Percentiles rank a stretch among this genome's conserved stretches.
Conservation (phyloP, 192 early-diverging fungal species). For the Entomortierella lignicola region DNA sequence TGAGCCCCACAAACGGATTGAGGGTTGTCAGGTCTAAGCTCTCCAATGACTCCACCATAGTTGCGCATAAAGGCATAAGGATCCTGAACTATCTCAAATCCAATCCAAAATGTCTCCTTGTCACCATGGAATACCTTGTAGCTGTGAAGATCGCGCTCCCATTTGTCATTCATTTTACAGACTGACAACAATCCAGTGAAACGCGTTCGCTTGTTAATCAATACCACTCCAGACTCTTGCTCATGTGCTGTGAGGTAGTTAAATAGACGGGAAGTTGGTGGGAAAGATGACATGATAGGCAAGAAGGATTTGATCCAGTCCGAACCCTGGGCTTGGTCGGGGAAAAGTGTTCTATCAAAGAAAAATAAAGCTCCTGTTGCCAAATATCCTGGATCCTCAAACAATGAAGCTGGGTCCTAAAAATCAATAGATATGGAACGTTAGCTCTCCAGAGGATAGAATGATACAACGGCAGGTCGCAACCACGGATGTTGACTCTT, state of each 20-base stretch:
- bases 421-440: too few relatives aligned
- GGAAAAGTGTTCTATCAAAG: constrained; percentile 69
- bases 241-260: constrained; percentile 60
- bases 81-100: constrained; percentile 68
- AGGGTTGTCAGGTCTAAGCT: constrained; percentile 43
- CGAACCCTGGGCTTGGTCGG: constrained; percentile 28
- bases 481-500: not conserved
- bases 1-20: constrained; percentile 58
- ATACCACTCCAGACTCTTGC: constrained; percentile 70
- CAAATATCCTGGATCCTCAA: constrained; percentile 59
- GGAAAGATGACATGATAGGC: constrained; percentile 58
- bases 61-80: constrained; percentile 63
- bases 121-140: constrained; percentile 68
- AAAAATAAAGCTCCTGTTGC: constrained; percentile 70
- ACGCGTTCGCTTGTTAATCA: constrained; percentile 63
- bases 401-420: constrained; percentile 62
- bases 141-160: constrained; percentile 59
- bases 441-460: not conserved
- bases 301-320: constrained; percentile 66
- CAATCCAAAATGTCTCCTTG: constrained; percentile 79
- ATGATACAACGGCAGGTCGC: not conserved
- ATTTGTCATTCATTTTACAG: constrained; percentile 67
- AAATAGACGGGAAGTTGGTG: constrained; percentile 54
- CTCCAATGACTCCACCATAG: constrained; percentile 65
- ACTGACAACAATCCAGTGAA: constrained; percentile 65